Conservation (phyloP, 2,329 filamentous ascomycete genomes). For the Bipolaris oryzae region DNA sequence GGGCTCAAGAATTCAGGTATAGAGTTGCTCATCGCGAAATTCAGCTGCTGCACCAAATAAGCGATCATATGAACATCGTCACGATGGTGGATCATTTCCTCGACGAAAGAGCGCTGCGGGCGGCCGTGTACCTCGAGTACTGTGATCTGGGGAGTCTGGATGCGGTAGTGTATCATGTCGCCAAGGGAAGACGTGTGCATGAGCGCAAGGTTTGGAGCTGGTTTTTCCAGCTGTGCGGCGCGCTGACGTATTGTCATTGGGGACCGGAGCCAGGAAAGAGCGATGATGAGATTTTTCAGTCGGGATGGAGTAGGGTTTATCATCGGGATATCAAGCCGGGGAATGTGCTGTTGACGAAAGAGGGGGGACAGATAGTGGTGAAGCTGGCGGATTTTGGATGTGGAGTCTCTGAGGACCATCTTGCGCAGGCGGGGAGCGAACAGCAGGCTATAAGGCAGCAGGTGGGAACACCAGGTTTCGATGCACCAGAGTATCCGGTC, state of each 20-base stretch:
- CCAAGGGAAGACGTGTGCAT: conserved; percentile 1
- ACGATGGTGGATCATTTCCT: conserved; percentile 23
- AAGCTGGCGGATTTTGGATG: conserved; percentile 30
- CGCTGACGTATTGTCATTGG: conserved; percentile 20
- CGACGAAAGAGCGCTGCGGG: conserved; percentile 1
- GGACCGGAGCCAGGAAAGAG: conserved; percentile 13
- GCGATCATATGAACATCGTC: conserved; percentile 14
- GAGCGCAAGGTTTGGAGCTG: conserved; percentile 24
- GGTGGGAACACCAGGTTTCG: conserved; percentile 14
- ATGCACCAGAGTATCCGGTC: conserved; percentile 23
- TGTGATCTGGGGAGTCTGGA: conserved; percentile 18
- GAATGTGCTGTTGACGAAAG: conserved; percentile 24
- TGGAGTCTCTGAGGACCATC: conserved; percentile 11
- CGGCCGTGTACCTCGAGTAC: conserved; percentile 24
- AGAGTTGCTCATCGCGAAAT: conserved; percentile 18
- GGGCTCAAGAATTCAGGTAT: not conserved
- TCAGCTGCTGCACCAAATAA: conserved; percentile 15
- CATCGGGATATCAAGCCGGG: conserved; percentile 28
- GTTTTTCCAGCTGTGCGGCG: conserved; percentile 19
- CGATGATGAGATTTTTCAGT: conserved; percentile 7
- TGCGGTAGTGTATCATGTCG: not conserved
- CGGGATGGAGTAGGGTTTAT: conserved; percentile 21
- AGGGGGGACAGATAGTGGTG: conserved; percentile 14
- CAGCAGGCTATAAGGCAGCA: not conserved
- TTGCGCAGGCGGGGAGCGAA: not conserved